These are phyloP conservation scores for Backusella liffmaniae DNA, from an alignment of 192 early-diverging fungal genomes.

Conservation along the genomic window DNA sequence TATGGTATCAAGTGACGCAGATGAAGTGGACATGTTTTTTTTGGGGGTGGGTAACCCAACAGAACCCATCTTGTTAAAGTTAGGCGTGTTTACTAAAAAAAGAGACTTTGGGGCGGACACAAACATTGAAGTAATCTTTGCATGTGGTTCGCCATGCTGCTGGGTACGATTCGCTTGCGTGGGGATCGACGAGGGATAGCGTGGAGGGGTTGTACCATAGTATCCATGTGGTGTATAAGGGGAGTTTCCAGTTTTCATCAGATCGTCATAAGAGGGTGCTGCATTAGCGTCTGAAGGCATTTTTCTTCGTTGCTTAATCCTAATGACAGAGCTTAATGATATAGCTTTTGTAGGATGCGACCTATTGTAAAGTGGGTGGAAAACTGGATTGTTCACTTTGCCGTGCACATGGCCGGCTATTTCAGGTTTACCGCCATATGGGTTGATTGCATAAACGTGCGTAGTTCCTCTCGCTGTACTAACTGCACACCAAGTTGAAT, in stretches of 20 bases:
- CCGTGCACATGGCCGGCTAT: slow-evolving; percentile 52
- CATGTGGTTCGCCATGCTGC: slow-evolving; percentile 7
- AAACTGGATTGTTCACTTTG: slow-evolving; percentile 33
- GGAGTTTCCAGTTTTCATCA: background rate
- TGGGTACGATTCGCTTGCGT: background rate
- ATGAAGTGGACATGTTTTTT: background rate
- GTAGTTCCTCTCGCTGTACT: slow-evolving; percentile 75
- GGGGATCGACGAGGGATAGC: background rate
- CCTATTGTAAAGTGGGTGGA: slow-evolving; percentile 20
- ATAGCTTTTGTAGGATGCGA: background rate
- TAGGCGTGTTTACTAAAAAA: slow-evolving; percentile 8
- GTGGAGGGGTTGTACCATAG: slow-evolving; percentile 2
- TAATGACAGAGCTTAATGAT: slow-evolving; percentile 24
- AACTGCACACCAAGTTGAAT: slow-evolving; percentile 75
- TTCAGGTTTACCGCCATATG: slow-evolving; percentile 58
- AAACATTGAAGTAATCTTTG: slow-evolving; percentile 32
- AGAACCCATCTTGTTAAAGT: background rate
- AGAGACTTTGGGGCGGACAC: slow-evolving; percentile 20
- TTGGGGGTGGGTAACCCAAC: background rate
- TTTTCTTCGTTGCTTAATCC: slow-evolving; percentile 42
- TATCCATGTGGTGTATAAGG: background rate
- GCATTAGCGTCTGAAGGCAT: slow-evolving; percentile 19
- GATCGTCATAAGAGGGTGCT: background rate
- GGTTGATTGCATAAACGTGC: slow-evolving; percentile 69
- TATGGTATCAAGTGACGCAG: slow-evolving; percentile 8